Conservation (phyloP, 768 basidiomycete species). For the Amanita thiersii region DNA sequence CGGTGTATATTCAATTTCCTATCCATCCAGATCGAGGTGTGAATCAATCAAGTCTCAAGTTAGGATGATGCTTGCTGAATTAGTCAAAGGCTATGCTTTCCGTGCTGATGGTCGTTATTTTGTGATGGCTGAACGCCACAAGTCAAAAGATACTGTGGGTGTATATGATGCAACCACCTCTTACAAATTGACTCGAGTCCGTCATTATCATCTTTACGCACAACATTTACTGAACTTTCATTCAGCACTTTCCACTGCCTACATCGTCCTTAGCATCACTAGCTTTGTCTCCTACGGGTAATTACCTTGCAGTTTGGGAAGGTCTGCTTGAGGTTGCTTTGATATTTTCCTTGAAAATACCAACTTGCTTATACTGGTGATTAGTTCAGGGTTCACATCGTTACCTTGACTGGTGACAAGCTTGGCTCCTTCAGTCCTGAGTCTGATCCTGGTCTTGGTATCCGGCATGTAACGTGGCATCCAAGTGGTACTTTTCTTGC, state of each 20-base stretch:
- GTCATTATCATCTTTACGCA: constrained; percentile 14
- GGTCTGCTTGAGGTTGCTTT: constrained; percentile 64
- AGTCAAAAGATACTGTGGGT: constrained; percentile 81
- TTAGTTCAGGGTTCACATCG: constrained; percentile 70
- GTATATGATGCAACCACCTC: constrained; percentile 69
- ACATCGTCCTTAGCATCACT: constrained; percentile 67
- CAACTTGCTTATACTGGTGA: constrained; percentile 4
- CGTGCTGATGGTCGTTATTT: constrained; percentile 79
- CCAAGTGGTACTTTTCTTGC: constrained; percentile 78
- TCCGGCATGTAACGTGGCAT: constrained; percentile 77
- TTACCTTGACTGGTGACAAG: constrained; percentile 57
- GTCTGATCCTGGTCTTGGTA: constrained; percentile 78
- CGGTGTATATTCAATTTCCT: constrained; percentile 83
- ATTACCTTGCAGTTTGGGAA: constrained; percentile 76
- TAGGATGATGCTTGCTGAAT: not conserved
- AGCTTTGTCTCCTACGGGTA: constrained; percentile 69
- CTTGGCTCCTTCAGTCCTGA: constrained; percentile 63
- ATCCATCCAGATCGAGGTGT: constrained; percentile 79
- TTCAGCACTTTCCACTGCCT: constrained; percentile 76
- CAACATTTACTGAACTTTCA: constrained; percentile 4
- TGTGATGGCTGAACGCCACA: constrained; percentile 80
- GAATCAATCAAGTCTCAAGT: constrained; percentile 9
- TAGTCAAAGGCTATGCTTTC: constrained; percentile 60
- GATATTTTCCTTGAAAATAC: not conserved
- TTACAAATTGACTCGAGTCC: constrained; percentile 68